A percentile compares a stretch with the other conserved stretches of the same genome.
These are phyloP conservation scores for Alternaria gansuensis DNA, from an alignment of 2,329 filamentous ascomycete species.

Conservation along the genomic window DNA sequence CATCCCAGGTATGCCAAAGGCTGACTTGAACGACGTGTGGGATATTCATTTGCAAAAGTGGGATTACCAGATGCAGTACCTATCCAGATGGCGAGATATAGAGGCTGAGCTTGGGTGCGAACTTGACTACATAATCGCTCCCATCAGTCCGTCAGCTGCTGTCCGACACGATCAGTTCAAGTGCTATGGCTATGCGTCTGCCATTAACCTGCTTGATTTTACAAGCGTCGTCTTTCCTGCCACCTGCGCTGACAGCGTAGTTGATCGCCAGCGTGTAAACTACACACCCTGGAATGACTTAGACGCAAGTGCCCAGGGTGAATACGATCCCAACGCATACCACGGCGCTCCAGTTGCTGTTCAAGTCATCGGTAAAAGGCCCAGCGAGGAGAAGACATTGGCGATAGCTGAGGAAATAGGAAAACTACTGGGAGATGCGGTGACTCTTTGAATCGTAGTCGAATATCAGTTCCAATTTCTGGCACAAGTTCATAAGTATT, in stretches of 20 bases:
- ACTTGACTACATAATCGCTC: constrained; percentile 21
- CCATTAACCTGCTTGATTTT: constrained; percentile 23
- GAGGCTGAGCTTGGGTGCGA: constrained; percentile 7
- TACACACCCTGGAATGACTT: constrained; percentile 30
- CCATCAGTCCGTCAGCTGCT: constrained; percentile 34
- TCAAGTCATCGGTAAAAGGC: constrained; percentile 17
- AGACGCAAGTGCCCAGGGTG: constrained; percentile 20
- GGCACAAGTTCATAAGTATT: neutral
- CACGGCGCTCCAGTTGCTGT: constrained; percentile 24
- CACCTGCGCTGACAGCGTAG: constrained; percentile 27
- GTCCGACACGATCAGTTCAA: constrained; percentile 20
- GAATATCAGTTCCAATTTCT: neutral
- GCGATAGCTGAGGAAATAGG: constrained; percentile 18
- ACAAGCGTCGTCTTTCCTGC: constrained; percentile 34
- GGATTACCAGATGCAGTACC: constrained; percentile 18
- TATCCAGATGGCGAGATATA: constrained; percentile 8
- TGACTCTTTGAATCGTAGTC: constrained; percentile 1
- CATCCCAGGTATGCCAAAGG: constrained; percentile 15
- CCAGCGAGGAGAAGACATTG: constrained; percentile 22
- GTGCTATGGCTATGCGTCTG: constrained; percentile 22
- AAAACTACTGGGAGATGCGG: constrained; percentile 10
- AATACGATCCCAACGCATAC: constrained; percentile 20
- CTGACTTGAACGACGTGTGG: constrained; percentile 17
- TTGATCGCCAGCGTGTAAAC: constrained; percentile 20
- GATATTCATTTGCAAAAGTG: constrained; percentile 21